Percentiles rank a stretch among this genome's conserved stretches.
phyloP scores from a whole-genome alignment of 2,329 filamentous ascomycete genomes.

The Arthrocladium fulminans region DNA sequence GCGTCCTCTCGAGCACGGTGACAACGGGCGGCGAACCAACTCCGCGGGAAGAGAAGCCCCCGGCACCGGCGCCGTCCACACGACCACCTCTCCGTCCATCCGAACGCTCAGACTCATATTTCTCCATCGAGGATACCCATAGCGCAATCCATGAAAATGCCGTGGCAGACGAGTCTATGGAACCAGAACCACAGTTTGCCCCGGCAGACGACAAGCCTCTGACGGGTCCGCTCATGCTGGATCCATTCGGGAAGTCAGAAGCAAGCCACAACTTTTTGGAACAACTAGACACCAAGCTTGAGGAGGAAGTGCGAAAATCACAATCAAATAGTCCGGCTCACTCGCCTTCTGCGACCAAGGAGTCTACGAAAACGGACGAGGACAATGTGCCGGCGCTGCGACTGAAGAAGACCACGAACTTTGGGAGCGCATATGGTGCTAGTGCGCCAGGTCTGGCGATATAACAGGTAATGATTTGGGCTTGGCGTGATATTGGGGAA shows the following conservation, averaged over 20 bases:
- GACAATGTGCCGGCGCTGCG: constrained; percentile 27
- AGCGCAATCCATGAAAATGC: constrained; percentile 5
- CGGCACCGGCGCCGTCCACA: constrained; percentile 26
- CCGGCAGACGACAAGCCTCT: constrained; percentile 35
- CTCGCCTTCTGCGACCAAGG: constrained; percentile 3
- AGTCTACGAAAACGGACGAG: constrained; percentile 21
- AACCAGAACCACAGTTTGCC: constrained; percentile 18
- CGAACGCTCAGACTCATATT: constrained; percentile 35
- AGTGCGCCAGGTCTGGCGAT: background rate
- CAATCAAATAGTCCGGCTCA: constrained; percentile 2
- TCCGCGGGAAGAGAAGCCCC: constrained; percentile 27
- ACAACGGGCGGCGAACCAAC: constrained; percentile 17
- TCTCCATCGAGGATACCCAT: constrained; percentile 22
- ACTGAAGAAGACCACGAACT: constrained; percentile 39
- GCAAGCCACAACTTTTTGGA: constrained; percentile 31
- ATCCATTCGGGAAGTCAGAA: constrained; percentile 34
- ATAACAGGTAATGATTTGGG: too few relatives aligned
- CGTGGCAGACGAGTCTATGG: constrained; percentile 7
- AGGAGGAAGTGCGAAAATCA: constrained; percentile 31
- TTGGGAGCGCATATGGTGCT: constrained; percentile 39
- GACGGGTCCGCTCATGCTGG: constrained; percentile 35
- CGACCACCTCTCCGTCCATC: constrained; percentile 26
- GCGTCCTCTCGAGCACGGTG: constrained; percentile 25
- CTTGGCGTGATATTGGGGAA: too few relatives aligned
- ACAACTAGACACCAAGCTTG: constrained; percentile 36